phyloP scores from a whole-genome alignment of 371 early-diverging fungal species.

The Saksenaea oblongispora region DNA sequence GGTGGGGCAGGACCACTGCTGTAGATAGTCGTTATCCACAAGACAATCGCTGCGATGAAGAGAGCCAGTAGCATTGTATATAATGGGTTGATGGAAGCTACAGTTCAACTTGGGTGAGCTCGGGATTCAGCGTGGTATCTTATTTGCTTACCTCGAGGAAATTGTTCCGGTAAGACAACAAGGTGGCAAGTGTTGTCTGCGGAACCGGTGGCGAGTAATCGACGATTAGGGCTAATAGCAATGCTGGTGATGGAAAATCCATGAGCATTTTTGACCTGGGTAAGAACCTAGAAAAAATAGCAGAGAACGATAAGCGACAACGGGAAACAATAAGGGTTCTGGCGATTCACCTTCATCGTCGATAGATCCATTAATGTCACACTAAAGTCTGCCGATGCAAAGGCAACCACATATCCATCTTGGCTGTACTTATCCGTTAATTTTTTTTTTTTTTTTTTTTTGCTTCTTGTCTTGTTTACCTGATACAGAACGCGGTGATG shows the following conservation, averaged over 20 bases:
- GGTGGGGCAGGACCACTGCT: not conserved
- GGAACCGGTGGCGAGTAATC: slow-evolving; percentile 64
- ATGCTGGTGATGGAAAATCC: slow-evolving; percentile 66
- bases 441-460: not conserved
- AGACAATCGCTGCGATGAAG: slow-evolving; percentile 23
- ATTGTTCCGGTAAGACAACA: slow-evolving; percentile 56
- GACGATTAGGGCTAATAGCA: slow-evolving; percentile 61
- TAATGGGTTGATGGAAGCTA: slow-evolving; percentile 29
- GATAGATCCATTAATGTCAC: slow-evolving; percentile 56
- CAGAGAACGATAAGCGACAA: not conserved
- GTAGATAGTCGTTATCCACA: slow-evolving; percentile 3
- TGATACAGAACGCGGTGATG: slow-evolving; percentile 38
- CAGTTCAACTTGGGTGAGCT: not conserved
- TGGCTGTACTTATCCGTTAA: slow-evolving; percentile 36
- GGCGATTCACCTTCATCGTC: slow-evolving; percentile 43
- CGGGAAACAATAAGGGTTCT: not conserved
- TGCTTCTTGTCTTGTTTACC: slow-evolving; percentile 21
- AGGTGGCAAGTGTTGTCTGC: slow-evolving; percentile 67
- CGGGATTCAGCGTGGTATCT: not conserved
- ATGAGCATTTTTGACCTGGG: slow-evolving; percentile 60
- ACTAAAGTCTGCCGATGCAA: slow-evolving; percentile 57
- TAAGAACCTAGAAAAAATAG: slow-evolving; percentile 21
- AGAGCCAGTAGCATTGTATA: slow-evolving; percentile 36
- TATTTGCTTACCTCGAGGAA: slow-evolving; percentile 34
- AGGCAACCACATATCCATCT: slow-evolving; percentile 61